Evolutionary conservation across 2,329 filamentous ascomycete genomes (phyloP).

Genomic region (Clathrospora elynae): DNA sequence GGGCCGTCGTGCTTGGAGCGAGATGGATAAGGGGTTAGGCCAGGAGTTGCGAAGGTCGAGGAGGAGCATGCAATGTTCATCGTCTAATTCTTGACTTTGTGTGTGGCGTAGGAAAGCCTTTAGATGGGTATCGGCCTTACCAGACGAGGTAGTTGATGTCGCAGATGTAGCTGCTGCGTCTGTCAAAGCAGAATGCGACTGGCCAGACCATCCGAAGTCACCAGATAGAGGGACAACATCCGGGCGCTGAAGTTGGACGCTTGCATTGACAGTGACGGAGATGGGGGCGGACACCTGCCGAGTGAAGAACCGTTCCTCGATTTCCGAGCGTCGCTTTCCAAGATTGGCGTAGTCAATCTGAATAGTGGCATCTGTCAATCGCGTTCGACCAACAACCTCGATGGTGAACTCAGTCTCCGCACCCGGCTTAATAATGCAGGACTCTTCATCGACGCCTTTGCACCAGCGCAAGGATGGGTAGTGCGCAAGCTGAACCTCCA

Average conservation of each 20-base stretch:
- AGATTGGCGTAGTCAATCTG: slow-evolving; percentile 87
- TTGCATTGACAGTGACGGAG: slow-evolving; percentile 89
- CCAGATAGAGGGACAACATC: slow-evolving; percentile 77
- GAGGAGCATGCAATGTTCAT: slow-evolving; percentile 76
- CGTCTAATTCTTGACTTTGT: slow-evolving; percentile 49
- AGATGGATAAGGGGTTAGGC: slow-evolving; percentile 76
- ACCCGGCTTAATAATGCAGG: slow-evolving; percentile 67
- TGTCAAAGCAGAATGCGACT: slow-evolving; percentile 7
- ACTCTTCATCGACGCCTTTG: slow-evolving; percentile 53
- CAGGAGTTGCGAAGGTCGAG: slow-evolving; percentile 89
- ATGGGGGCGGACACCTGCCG: slow-evolving; percentile 80
- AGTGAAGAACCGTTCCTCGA: slow-evolving; percentile 78
- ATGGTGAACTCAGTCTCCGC: slow-evolving; percentile 75
- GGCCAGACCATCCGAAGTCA: slow-evolving; percentile 67
- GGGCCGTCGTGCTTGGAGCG: slow-evolving; percentile 56
- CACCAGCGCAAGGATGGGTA: slow-evolving; percentile 65
- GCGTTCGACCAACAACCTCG: slow-evolving; percentile 84
- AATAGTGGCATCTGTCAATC: slow-evolving; percentile 76
- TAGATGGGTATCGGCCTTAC: slow-evolving; percentile 50
- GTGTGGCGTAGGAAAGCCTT: slow-evolving; percentile 53
- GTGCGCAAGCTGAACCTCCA: slow-evolving; percentile 77
- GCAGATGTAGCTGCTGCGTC: neutral
- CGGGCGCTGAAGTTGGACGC: slow-evolving; percentile 78
- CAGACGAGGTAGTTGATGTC: neutral
- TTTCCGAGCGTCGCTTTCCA: slow-evolving; percentile 69